Conservation (phyloP, 441 rosid species). For the Croton laevigatus region DNA sequence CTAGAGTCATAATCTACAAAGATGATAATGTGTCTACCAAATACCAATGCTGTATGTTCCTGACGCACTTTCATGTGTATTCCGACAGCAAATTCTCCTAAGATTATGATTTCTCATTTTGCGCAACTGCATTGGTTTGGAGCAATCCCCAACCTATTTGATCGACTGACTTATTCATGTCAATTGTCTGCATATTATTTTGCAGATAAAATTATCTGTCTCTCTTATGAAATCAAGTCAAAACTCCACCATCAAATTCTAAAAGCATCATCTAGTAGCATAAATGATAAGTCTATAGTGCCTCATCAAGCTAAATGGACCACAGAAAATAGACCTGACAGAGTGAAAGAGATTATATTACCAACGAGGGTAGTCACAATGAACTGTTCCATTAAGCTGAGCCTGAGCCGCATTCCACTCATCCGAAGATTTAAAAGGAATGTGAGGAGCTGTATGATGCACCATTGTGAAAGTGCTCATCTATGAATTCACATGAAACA, state of each 20-base stretch:
- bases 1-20: too few relatives aligned
- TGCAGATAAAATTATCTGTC: too few relatives aligned
- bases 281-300: neutral
- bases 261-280: neutral
- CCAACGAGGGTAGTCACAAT: conserved; percentile 90
- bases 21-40: too few relatives aligned
- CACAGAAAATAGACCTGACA: neutral
- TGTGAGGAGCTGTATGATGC: conserved; percentile 92
- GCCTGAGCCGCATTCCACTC: conserved; percentile 95
- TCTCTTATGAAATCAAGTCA: neutral
- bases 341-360: conserved; percentile 27
- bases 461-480: conserved; percentile 98
- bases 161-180: too few relatives aligned
- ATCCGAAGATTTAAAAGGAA: conserved; percentile 67
- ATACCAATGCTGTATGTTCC: too few relatives aligned
- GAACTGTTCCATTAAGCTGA: conserved; percentile 87
- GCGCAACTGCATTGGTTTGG: neutral
- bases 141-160: neutral
- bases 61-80: too few relatives aligned
- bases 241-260: conserved; percentile 6
- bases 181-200: too few relatives aligned
- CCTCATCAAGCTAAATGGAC: conserved; percentile 10
- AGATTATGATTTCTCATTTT: neutral
- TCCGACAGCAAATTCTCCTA: too few relatives aligned
- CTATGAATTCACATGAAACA: conserved; percentile 33